These are phyloP conservation scores for Chaetomiaceae sp. DNA, from an alignment of 2,329 filamentous ascomycete genomes.

Conservation along the genomic window DNA sequence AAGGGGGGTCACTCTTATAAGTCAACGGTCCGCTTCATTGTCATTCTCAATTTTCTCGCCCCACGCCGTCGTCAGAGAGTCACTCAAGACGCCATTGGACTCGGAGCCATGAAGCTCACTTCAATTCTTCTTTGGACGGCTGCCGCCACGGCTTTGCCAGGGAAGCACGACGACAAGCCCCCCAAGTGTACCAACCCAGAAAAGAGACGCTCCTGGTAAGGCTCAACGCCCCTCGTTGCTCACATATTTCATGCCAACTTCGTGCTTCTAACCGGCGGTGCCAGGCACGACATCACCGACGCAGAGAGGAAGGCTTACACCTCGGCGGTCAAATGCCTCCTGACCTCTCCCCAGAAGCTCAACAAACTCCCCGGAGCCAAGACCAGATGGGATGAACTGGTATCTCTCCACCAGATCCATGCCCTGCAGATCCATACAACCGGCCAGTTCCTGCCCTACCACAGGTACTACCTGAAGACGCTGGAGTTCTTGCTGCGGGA, in stretches of 20 bases:
- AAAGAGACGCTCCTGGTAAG: slow-evolving; percentile 1
- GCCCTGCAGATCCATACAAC: slow-evolving; percentile 4
- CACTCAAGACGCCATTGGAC: background rate
- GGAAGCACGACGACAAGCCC: background rate
- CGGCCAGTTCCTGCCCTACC: slow-evolving; percentile 2
- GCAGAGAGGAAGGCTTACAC: background rate
- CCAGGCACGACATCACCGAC: slow-evolving; percentile 4
- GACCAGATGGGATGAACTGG: slow-evolving; percentile 5
- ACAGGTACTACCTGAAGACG: slow-evolving; percentile 1
- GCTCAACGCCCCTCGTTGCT: background rate
- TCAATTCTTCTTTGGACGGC: background rate
- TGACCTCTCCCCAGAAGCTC: background rate
- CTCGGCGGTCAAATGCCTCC: background rate
- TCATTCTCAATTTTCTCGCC: background rate
- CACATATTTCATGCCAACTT: background rate
- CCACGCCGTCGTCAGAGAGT: background rate
- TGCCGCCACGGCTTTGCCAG: background rate
- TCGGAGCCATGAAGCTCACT: background rate
- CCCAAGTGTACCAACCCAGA: background rate
- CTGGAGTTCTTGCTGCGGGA: background rate
- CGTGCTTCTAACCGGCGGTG: background rate
- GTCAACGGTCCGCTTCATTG: no score
- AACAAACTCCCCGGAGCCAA: background rate
- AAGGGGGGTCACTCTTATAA: no score
- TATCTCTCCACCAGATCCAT: slow-evolving; percentile 2